Evolutionary conservation across 352 stramenopile species (phyloP).

Genomic region (Pythium rhizo-oryzae): DNA sequence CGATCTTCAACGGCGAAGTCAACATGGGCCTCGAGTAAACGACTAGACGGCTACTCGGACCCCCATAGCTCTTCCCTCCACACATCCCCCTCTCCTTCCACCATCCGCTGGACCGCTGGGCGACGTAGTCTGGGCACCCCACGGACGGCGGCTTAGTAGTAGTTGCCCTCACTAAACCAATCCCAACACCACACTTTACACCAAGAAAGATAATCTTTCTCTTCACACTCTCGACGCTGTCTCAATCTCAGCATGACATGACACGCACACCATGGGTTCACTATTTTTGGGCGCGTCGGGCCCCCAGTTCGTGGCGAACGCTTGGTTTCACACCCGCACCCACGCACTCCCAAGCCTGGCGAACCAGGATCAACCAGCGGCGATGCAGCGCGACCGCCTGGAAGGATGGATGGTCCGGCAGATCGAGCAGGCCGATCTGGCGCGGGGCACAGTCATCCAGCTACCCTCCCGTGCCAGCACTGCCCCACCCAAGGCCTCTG

Average conservation of each 20-base stretch:
- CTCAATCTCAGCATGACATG: background rate
- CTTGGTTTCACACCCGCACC: background rate
- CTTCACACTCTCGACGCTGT: background rate
- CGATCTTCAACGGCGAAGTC: conserved; percentile 89
- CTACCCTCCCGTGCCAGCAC: conserved; percentile 35
- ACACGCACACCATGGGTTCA: conserved; percentile 12
- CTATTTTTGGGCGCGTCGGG: conserved; percentile 14
- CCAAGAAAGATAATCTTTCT: too few species aligned
- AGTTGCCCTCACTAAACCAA: conserved; percentile 9
- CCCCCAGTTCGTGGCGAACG: background rate
- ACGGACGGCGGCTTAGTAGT: conserved; percentile 4
- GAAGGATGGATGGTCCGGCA: conserved; percentile 82
- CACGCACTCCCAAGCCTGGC: background rate
- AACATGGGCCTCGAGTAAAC: conserved; percentile 89
- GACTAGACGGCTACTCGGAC: conserved; percentile 15
- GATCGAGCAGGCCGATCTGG: conserved; percentile 66
- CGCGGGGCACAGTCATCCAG: conserved; percentile 68
- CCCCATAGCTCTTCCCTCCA: background rate
- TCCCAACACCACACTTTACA: background rate
- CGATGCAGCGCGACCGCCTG: conserved; percentile 68
- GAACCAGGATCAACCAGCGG: background rate
- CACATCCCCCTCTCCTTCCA: background rate
- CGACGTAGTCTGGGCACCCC: too few species aligned
- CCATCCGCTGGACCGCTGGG: background rate
- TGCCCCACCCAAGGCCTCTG: background rate